These are phyloP conservation scores for Fremontodendron californicum DNA, from an alignment of 345 rosid genomes.

Conservation along the genomic window DNA sequence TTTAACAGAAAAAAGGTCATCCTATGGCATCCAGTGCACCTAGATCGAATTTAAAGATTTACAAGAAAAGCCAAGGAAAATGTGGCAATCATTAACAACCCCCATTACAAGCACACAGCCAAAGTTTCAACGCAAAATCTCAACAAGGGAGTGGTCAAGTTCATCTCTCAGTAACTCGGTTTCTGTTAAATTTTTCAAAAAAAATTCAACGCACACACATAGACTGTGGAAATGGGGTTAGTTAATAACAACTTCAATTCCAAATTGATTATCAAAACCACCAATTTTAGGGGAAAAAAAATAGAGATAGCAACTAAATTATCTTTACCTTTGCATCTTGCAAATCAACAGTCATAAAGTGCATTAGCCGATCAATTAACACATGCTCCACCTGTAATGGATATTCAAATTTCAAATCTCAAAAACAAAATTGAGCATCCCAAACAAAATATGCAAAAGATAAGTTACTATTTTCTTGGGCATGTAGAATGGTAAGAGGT, in stretches of 20 bases:
- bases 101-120: not conserved
- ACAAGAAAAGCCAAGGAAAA: not conserved
- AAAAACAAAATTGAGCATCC: not conserved
- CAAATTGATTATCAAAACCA: not conserved
- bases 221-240: not conserved
- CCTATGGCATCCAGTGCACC: not conserved
- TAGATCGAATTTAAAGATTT: not conserved
- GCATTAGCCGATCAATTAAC: slow-evolving; percentile 59
- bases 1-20: not conserved
- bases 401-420: slow-evolving; percentile 7
- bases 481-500: not conserved
- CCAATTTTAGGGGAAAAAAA: not conserved
- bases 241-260: not conserved
- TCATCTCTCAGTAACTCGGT: not conserved
- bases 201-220: not conserved
- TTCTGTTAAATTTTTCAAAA: not conserved
- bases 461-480: not conserved
- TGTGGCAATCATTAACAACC: not conserved
- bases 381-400: slow-evolving; percentile 71
- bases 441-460: not conserved
- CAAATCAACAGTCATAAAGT: slow-evolving; percentile 60
- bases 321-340: slow-evolving; percentile 64
- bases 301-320: not conserved
- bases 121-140: not conserved
- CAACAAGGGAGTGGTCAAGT: not conserved